These are phyloP conservation scores for Blastosporella zonata DNA, from an alignment of 1,284 basidiomycete species.

Conservation along the genomic window DNA sequence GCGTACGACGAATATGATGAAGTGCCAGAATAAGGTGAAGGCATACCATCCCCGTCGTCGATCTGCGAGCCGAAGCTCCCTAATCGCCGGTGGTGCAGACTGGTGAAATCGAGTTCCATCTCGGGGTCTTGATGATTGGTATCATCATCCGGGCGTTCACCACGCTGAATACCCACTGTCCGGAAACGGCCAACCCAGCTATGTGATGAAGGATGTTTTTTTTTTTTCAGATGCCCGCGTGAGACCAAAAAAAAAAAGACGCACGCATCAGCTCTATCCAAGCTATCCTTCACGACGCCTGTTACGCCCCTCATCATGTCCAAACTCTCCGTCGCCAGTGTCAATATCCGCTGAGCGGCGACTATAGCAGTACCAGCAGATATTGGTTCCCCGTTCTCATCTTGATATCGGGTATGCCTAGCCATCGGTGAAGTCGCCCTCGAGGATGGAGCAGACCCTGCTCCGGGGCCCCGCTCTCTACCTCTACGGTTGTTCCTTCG, in stretches of 20 bases:
- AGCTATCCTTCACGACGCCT: slow-evolving; percentile 80
- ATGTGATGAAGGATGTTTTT: neutral
- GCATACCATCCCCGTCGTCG: slow-evolving; percentile 23
- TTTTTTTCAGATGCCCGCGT: too few relatives aligned
- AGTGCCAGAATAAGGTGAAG: slow-evolving; percentile 23
- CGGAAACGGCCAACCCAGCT: slow-evolving; percentile 81
- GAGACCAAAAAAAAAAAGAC: slow-evolving; percentile 31
- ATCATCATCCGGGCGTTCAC: slow-evolving; percentile 24
- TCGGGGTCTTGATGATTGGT: slow-evolving; percentile 7
- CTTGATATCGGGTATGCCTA: slow-evolving; percentile 18
- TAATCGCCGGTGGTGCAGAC: slow-evolving; percentile 21
- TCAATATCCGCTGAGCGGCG: slow-evolving; percentile 79
- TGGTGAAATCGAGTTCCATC: slow-evolving; percentile 13
- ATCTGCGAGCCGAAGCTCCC: slow-evolving; percentile 22
- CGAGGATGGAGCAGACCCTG: slow-evolving; percentile 26
- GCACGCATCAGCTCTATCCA: slow-evolving; percentile 85
- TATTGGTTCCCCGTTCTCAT: slow-evolving; percentile 29
- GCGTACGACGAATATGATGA: slow-evolving; percentile 24
- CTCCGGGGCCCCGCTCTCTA: slow-evolving; percentile 31
- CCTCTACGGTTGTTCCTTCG: slow-evolving; percentile 30
- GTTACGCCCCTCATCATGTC: slow-evolving; percentile 90
- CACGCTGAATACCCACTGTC: slow-evolving; percentile 70
- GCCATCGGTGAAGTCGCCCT: slow-evolving; percentile 29
- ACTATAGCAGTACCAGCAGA: slow-evolving; percentile 57
- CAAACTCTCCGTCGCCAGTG: slow-evolving; percentile 85